phyloP scores from a whole-genome alignment of 2,329 filamentous ascomycete genomes.

The Colletotrichum sp. region DNA sequence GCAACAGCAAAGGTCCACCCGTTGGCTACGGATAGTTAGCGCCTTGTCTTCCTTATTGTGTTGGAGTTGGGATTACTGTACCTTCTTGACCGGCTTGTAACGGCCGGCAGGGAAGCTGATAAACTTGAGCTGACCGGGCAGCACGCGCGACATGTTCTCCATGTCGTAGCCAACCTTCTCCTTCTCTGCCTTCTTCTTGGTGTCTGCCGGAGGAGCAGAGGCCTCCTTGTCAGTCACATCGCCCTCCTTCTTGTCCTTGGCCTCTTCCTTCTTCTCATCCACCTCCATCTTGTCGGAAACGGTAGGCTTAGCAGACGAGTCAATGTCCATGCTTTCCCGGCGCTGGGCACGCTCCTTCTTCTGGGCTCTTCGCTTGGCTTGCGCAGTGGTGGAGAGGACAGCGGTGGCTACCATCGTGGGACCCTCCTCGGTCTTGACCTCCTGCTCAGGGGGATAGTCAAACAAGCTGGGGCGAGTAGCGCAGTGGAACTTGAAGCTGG shows the following conservation, averaged over 20 bases:
- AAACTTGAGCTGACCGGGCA: conserved; percentile 92
- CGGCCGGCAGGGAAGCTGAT: conserved; percentile 90
- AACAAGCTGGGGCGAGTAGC: conserved; percentile 94
- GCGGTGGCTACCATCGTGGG: conserved; percentile 95
- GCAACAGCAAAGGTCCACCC: conserved; percentile 89
- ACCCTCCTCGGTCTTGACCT: conserved; percentile 92
- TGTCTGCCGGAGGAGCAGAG: conserved; percentile 51
- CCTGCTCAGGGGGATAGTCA: conserved; percentile 96
- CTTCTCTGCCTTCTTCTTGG: conserved; percentile 91
- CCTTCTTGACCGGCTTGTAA: conserved; percentile 91
- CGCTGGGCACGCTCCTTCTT: conserved; percentile 91
- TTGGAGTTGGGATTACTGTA: conserved; percentile 43
- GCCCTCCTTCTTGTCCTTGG: conserved; percentile 67
- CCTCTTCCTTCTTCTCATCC: conserved; percentile 68
- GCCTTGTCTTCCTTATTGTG: conserved; percentile 32
- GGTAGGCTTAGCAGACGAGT: conserved; percentile 71
- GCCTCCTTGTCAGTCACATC: conserved; percentile 56
- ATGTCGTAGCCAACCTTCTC: conserved; percentile 97
- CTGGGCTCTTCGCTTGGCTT: conserved; percentile 92
- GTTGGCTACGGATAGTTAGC: conserved; percentile 72
- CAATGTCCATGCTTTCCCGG: conserved; percentile 94
- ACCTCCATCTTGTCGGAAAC: conserved; percentile 85
- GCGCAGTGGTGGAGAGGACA: conserved; percentile 93
- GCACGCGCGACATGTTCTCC: conserved; percentile 94
- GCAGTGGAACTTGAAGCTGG: conserved; percentile 94